Conservation (phyloP, 176 grass and related monocot species). For the Poa annua region DNA sequence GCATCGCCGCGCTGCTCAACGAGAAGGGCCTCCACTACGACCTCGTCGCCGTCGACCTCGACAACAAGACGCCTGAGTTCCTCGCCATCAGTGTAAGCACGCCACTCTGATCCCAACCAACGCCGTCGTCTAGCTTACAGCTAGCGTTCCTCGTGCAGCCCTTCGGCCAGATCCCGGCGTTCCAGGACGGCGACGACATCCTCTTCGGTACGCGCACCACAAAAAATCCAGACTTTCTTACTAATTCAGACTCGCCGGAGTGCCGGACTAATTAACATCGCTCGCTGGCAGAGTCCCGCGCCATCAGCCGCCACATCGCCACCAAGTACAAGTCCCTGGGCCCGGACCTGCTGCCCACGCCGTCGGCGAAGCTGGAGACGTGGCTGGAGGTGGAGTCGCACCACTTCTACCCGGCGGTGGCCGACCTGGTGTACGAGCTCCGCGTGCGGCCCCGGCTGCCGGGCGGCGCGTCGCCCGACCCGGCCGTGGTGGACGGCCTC, state of each 20-base stretch:
- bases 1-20: slow-evolving; percentile 54
- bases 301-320: slow-evolving; percentile 68
- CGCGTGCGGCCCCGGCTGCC: slow-evolving; percentile 46
- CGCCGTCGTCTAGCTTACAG: background rate
- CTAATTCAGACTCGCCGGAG: background rate
- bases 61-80: slow-evolving; percentile 63
- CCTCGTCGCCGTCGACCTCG: slow-evolving; percentile 65
- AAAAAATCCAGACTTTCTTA: background rate
- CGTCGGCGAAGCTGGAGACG: slow-evolving; percentile 56
- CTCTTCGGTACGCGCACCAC: background rate
- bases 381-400: slow-evolving; percentile 85
- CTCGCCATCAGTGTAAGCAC: slow-evolving; percentile 67
- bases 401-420: slow-evolving; percentile 55
- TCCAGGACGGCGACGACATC: slow-evolving; percentile 9
- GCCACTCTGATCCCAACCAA: background rate
- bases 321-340: slow-evolving; percentile 57
- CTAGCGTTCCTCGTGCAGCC: background rate
- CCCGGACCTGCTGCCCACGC: slow-evolving; percentile 37
- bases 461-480: slow-evolving; percentile 48
- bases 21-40: slow-evolving; percentile 78
- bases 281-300: slow-evolving; percentile 58
- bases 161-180: slow-evolving; percentile 17
- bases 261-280: background rate
- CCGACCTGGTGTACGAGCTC: slow-evolving; percentile 54
- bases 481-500: slow-evolving; percentile 49